Conservation (phyloP, 495 filamentous ascomycete genomes). For the Xeromyces bisporus region DNA sequence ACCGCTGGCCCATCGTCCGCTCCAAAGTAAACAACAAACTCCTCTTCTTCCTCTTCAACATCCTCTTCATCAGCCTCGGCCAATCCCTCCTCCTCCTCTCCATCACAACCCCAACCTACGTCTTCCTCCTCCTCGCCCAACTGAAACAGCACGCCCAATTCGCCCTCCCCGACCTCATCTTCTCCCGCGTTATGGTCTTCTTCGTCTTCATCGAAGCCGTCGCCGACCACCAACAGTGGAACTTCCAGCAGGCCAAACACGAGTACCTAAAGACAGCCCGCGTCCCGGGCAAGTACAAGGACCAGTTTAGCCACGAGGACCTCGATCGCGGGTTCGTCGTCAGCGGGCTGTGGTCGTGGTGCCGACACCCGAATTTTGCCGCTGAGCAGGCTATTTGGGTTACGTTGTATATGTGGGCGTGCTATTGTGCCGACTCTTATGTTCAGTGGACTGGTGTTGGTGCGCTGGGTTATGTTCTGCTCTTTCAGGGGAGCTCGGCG, state of each 20-base stretch:
- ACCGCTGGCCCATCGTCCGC: conserved; percentile 58
- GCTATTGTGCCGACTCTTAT: conserved; percentile 47
- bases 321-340: conserved; percentile 85
- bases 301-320: conserved; percentile 42
- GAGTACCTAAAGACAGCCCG: conserved; percentile 54
- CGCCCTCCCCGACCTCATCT: conserved; percentile 44
- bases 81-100: conserved; percentile 55
- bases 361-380: conserved; percentile 85
- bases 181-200: conserved; percentile 47
- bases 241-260: conserved; percentile 67
- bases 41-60: conserved; percentile 69
- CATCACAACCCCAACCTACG: conserved; percentile 68
- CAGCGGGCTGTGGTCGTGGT: conserved; percentile 68
- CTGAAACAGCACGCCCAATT: conserved; percentile 23
- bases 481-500: conserved; percentile 80
- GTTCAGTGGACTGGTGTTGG: conserved; percentile 72
- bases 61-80: conserved; percentile 68
- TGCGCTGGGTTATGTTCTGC: conserved; percentile 44
- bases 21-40: conserved; percentile 31
- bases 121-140: conserved; percentile 45
- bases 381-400: conserved; percentile 90
- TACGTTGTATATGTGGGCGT: conserved; percentile 69
- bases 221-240: conserved; percentile 91
- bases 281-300: conserved; percentile 35
- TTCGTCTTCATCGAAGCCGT: conserved; percentile 61